Evolutionary conservation across 129 eudicot species (phyloP).

Genomic region (Flaveria bidentis): DNA sequence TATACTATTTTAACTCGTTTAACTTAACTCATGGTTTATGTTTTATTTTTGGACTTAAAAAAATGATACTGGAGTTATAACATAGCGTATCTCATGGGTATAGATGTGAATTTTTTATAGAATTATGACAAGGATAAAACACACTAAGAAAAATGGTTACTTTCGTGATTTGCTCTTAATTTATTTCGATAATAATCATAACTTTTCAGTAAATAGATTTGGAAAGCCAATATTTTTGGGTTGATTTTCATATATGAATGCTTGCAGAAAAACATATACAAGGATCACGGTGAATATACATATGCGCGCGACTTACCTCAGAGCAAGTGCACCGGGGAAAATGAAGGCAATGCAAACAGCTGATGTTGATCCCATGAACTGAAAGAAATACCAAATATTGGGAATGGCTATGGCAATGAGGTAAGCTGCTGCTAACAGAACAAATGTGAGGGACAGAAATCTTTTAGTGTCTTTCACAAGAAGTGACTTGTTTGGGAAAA

Average conservation of each 20-base stretch:
- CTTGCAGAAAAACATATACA: background rate
- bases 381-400: conserved; percentile 87
- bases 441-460: conserved; percentile 59
- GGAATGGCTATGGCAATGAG: conserved; percentile 81
- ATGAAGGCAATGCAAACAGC: conserved; percentile 78
- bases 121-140: background rate
- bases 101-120: too few relatives aligned
- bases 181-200: too few relatives aligned
- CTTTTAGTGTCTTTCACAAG: conserved; percentile 55
- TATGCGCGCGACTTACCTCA: conserved; percentile 51
- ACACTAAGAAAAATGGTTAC: too few relatives aligned
- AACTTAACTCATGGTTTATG: background rate
- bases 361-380: conserved; percentile 87
- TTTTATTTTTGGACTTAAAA: background rate
- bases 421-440: conserved; percentile 54
- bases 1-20: background rate
- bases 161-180: too few relatives aligned
- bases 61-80: background rate
- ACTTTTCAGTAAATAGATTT: too few relatives aligned
- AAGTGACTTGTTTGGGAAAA: conserved; percentile 61
- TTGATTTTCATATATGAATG: too few relatives aligned
- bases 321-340: conserved; percentile 75
- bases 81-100: background rate
- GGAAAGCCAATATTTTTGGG: background rate
- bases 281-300: background rate